These are phyloP conservation scores for Leptographium procerum DNA, from an alignment of 2,329 filamentous ascomycete species.

Conservation along the genomic window DNA sequence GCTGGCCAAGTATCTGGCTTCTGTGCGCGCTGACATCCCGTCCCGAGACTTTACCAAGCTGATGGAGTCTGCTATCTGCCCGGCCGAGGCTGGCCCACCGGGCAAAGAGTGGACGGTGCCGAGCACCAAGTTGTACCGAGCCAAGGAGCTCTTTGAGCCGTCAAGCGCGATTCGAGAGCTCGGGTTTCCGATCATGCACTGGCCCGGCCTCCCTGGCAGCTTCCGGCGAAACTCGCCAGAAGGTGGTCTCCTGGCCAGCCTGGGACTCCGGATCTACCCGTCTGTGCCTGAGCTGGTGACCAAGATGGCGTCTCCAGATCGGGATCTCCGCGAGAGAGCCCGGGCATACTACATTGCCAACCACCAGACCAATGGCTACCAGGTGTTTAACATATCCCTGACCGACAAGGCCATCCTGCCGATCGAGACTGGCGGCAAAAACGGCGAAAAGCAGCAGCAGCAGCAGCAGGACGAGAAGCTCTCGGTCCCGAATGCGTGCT, in stretches of 20 bases:
- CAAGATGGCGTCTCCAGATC: constrained; percentile 58
- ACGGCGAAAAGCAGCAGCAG: neutral
- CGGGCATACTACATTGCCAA: constrained; percentile 76
- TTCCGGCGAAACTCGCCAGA: constrained; percentile 58
- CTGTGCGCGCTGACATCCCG: constrained; percentile 83
- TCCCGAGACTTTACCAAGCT: constrained; percentile 68
- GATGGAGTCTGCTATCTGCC: constrained; percentile 67
- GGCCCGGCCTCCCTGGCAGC: constrained; percentile 56
- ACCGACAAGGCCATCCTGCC: constrained; percentile 54
- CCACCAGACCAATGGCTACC: constrained; percentile 68
- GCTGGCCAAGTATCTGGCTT: constrained; percentile 85
- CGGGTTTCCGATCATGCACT: constrained; percentile 66
- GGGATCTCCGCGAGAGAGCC: constrained; percentile 51
- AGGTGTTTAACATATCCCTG: constrained; percentile 44
- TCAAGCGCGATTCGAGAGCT: constrained; percentile 58
- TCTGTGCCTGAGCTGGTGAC: constrained; percentile 62
- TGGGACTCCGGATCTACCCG: constrained; percentile 67
- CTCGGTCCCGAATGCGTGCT: constrained; percentile 66
- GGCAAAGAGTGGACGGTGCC: constrained; percentile 43
- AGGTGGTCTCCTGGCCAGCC: constrained; percentile 56
- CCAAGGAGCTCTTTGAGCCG: constrained; percentile 74
- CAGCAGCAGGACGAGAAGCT: constrained; percentile 43
- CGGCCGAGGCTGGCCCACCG: constrained; percentile 54
- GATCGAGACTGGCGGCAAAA: neutral
- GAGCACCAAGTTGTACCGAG: constrained; percentile 49